phyloP scores from a whole-genome alignment of 2,329 filamentous ascomycete species.

The Aspergillus versicolor region DNA sequence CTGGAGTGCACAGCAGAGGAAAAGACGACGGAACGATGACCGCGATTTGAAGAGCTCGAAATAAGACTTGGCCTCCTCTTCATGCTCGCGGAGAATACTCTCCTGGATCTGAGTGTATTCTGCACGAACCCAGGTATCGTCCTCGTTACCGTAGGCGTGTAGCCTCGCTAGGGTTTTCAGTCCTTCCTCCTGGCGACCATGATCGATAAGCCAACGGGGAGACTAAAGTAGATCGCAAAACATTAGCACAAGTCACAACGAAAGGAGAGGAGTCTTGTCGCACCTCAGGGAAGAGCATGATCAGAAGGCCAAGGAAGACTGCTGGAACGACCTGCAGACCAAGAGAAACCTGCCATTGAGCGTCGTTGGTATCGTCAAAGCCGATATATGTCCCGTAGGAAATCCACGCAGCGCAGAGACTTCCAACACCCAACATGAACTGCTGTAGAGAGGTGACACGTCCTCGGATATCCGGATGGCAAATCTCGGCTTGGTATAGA shows the following conservation, averaged over 20 bases:
- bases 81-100: constrained; percentile 64
- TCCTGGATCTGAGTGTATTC: constrained; percentile 72
- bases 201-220: constrained; percentile 72
- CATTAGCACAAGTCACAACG: constrained; percentile 4
- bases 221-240: constrained; percentile 35
- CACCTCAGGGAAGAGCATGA: constrained; percentile 69
- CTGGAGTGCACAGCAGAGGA: constrained; percentile 68
- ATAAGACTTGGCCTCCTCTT: constrained; percentile 69
- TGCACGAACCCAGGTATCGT: constrained; percentile 68
- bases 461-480: constrained; percentile 75
- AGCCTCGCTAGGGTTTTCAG: constrained; percentile 66
- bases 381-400: constrained; percentile 63
- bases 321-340: constrained; percentile 73
- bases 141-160: constrained; percentile 65
- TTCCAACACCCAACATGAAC: constrained; percentile 77
- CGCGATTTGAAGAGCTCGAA: constrained; percentile 64
- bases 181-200: constrained; percentile 64
- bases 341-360: constrained; percentile 63
- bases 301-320: constrained; percentile 62
- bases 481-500: constrained; percentile 75
- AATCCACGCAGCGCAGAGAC: constrained; percentile 71
- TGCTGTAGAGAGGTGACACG: constrained; percentile 74
- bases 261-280: not conserved
- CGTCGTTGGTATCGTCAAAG: constrained; percentile 47
- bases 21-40: constrained; percentile 69